Base-by-base conservation (phyloP, 2,329 filamentous ascomycete genomes). In the Verticillium alfalfae region DNA sequence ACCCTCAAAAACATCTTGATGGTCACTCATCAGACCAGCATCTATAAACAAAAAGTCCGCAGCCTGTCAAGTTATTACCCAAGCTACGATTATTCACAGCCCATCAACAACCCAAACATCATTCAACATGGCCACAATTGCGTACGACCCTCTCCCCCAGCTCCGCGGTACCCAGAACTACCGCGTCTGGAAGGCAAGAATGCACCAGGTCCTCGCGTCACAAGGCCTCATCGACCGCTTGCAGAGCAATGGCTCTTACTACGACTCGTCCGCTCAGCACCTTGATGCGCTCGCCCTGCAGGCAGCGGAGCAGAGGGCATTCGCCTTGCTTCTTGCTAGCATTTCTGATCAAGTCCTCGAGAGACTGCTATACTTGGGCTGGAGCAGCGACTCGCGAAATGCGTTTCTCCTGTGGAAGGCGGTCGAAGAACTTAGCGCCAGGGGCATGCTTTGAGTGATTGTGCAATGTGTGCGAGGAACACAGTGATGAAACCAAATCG, bases 261-360 rank as follows among this genome's bases (percentile, higher is more conserved):
- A 52, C 36, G 36, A 37, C 18, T 22, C 45, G 1, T 52, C 45
- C 1, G 45, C 45, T 61, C 64, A 64, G 61, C 57, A 67, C n/a
- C 57, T 62, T 52, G 66, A 67, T 60, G 63, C 64, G 26, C 57
- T 62, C 26, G 65, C 65, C 39, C 62, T 67, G 45, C 59, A 66
- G 34, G 60, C 61, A 38, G 58, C 64, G 22, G 57, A 61, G 37
- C 45, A 52, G 18, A 22, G 45, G 5, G 45, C 45, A n/a, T 52
- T 52, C 8, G 45, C 45, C 45, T 18, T 52, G 8, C 45, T 52
- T 6, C 45, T 52, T 18, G 45, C 45, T 9, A 52, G 45, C 10
- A 52, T 52, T 18, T 52, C 45, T 18, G 45, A 52, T 18, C 45
- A 52, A 18, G 45, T 52, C 18, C 45, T 52, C 45, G 45, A 52